Evolutionary conservation across 192 early-diverging fungal species (phyloP), one percentile per base, ranked within the genome.

Genomic region (Gigaspora rosea): DNA sequence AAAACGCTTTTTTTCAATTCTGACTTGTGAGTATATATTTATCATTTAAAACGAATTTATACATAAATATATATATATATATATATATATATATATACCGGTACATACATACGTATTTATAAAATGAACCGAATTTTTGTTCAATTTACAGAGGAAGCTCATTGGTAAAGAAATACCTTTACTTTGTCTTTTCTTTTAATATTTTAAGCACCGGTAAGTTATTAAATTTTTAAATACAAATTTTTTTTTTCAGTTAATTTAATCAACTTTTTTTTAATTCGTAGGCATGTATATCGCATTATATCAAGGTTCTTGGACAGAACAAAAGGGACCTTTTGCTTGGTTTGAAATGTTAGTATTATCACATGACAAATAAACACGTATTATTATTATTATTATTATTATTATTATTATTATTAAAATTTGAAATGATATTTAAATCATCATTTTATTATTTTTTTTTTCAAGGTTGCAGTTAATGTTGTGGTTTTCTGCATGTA

Each of bases 151-250:
- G 57, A 59, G 57, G 57, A 59, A 59, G 18, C 18, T 13, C 8
- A 9, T 59, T 3, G 4, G 57, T 9, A 5, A 59, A 59, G 5
- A 59, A 59, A 59, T 59, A 59, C n/a, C 18, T 59, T 59, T 59
- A 59, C n/a, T 59, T 59, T 59, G 57, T 59, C 22, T 59, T 59
- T 22, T 18, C n/a, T 59, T 59, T 59, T 22, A 59, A 3, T 59
- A 59, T 59, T 20, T 20, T 59, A 18, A 22, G 57, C 10, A 18
- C n/a, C 18, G 57, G 59, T 62, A 62, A 62, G 33, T 32, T 32
- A 32, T 4, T 20, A 61, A 7, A 32, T 61, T 12, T 58, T 12
- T 58, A 27, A 27, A 27, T 27, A 27, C 22, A 20, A 22, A 9
- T 59, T 9, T n/a, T 59, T 20, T 11, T 16, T 6, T n/a, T 5